Evolutionary conservation across 169 alveolate genomes (phyloP), one percentile per base, ranked within the genome.

Genomic region (Besnoitia besnoiti): DNA sequence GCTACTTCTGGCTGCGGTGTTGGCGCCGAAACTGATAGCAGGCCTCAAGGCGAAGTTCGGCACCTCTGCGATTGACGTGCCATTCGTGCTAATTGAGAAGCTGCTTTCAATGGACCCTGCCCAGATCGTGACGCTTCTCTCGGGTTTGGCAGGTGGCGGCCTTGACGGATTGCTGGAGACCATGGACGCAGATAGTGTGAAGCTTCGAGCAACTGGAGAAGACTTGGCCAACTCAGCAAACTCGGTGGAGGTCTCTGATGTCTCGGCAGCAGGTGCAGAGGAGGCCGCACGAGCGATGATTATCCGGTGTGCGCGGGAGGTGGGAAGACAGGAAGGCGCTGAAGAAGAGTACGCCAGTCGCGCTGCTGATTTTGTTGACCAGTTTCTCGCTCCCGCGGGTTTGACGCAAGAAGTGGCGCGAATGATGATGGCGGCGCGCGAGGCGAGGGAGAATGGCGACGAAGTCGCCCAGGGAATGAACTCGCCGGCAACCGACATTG

Each of bases 321-420:
- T 77, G n/a, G 87, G 87, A 4, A 77, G 61, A 16, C 87, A 35
- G 37, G 50, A 77, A 40, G 87, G 87, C 35, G 87, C 50, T 46
- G 61, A 39, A 30, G 87, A 44, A 30, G 59, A 77, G 87, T 77
- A 77, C 87, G 87, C 61, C 40, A 27, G 59, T 1, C 59, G 87
- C 21, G 87, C 87, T 12, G 87, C 87, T 40, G 87, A 77, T 30
- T 77, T 77, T 27, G 87, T 77, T 30, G 87, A 77, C 59, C 87
- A 77, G 87, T 77, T 77, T 77, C 87, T 67, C 44, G 12, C 40
- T 10, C 80, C 80, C 33, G 44, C 80, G 14, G 80, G 80, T 0
- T 44, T 67, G 47, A 67, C 80, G 46, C 47, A 35, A 67, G 80
- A 67, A 10, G 40, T 67, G 47, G 80, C 80, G 33, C 80, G 80